phyloP scores from a whole-genome alignment of 108 stramenopile species.

The Skeletonema tropicum region DNA sequence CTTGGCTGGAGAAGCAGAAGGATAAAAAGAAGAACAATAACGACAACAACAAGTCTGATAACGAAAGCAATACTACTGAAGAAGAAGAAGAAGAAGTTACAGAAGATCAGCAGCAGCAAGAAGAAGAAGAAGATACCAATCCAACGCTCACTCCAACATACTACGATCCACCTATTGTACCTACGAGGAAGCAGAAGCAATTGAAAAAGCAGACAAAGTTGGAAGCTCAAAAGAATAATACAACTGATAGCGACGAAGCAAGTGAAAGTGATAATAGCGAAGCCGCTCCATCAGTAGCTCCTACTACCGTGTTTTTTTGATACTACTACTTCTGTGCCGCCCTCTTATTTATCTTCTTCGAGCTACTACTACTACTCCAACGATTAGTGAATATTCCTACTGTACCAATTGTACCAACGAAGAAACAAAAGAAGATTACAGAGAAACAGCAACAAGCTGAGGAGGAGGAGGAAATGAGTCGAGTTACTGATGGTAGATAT shows the following conservation, averaged over 20 bases:
- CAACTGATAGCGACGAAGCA: background rate
- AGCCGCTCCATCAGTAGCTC: background rate
- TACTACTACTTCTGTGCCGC: too few species aligned
- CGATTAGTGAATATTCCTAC: background rate
- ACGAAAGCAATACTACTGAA: background rate
- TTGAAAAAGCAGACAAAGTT: background rate
- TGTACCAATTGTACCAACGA: background rate
- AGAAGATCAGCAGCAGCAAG: too few species aligned
- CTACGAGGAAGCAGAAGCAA: background rate
- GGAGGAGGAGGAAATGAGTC: background rate
- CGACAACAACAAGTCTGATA: background rate
- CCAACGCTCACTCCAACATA: background rate
- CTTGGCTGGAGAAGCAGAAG: conserved; percentile 1
- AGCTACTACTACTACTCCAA: too few species aligned
- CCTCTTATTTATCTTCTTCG: background rate
- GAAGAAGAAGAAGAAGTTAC: too few species aligned
- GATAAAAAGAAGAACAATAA: background rate
- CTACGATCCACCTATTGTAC: background rate
- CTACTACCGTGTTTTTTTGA: background rate
- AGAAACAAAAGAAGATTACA: background rate
- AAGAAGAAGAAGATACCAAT: background rate
- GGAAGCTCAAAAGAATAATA: background rate
- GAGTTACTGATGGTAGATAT: background rate
- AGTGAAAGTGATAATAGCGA: too few species aligned
- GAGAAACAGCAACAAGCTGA: too few species aligned